Conservation (phyloP, 768 basidiomycete species). For the Russula sp. region DNA sequence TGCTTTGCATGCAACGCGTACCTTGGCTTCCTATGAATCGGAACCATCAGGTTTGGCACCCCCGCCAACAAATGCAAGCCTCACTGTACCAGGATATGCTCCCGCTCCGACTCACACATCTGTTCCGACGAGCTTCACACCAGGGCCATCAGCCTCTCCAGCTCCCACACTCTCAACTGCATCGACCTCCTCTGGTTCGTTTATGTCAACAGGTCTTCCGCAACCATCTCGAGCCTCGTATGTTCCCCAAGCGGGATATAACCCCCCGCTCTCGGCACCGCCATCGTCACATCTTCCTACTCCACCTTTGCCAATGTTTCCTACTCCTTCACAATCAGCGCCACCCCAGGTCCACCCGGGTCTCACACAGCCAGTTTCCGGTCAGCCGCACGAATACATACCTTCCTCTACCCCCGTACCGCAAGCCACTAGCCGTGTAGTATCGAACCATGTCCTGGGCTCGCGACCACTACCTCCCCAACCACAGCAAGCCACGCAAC, state of each 20-base stretch:
- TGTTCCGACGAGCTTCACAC: slow-evolving; percentile 3
- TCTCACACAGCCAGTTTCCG: not conserved
- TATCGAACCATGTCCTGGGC: slow-evolving; percentile 17
- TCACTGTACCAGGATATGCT: slow-evolving; percentile 24
- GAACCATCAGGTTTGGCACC: slow-evolving; percentile 20
- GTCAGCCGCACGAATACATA: slow-evolving; percentile 5
- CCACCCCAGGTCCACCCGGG: slow-evolving; percentile 16
- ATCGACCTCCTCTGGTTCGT: slow-evolving; percentile 6
- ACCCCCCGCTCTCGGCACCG: slow-evolving; percentile 20
- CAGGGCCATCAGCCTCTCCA: slow-evolving; percentile 18
- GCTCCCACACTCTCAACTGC: slow-evolving; percentile 3
- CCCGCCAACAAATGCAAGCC: slow-evolving; percentile 23
- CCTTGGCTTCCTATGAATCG: slow-evolving; percentile 16
- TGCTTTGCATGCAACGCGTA: not conserved
- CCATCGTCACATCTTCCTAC: slow-evolving; percentile 24
- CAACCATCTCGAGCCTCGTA: slow-evolving; percentile 6
- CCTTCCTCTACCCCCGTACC: slow-evolving; percentile 6
- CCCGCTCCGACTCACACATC: slow-evolving; percentile 21
- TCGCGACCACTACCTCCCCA: slow-evolving; percentile 22
- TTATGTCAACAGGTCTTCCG: not conserved
- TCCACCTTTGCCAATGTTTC: slow-evolving; percentile 25
- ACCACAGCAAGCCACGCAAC: slow-evolving; percentile 12
- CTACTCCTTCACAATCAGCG: slow-evolving; percentile 35
- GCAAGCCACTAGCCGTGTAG: slow-evolving; percentile 3
- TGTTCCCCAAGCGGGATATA: slow-evolving; percentile 13